phyloP scores from a whole-genome alignment of 2,329 filamentous ascomycete genomes.

The Phoma herbarum region DNA sequence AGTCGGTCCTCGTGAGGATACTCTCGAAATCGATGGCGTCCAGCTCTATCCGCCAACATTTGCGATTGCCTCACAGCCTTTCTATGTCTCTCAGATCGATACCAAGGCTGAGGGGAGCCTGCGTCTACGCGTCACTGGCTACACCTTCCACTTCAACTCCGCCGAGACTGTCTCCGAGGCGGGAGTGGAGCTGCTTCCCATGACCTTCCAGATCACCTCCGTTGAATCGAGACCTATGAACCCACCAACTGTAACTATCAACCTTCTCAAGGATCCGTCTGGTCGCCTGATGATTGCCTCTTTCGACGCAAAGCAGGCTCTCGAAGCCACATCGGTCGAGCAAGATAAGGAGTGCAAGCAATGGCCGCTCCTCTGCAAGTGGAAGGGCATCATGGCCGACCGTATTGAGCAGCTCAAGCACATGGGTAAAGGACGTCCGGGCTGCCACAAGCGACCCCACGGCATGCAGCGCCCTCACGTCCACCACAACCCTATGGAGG shows the following conservation, averaged over 20 bases:
- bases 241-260: constrained; percentile 48
- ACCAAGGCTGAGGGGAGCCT: constrained; percentile 37
- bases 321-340: constrained; percentile 29
- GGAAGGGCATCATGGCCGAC: constrained; percentile 51
- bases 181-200: constrained; percentile 51
- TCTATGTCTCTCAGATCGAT: constrained; percentile 47
- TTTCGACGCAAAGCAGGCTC: constrained; percentile 38
- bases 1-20: constrained; percentile 43
- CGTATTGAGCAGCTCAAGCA: constrained; percentile 48
- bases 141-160: constrained; percentile 46
- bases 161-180: constrained; percentile 48
- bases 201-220: constrained; percentile 48
- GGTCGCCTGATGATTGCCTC: constrained; percentile 52
- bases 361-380: constrained; percentile 54
- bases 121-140: constrained; percentile 49
- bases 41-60: constrained; percentile 52
- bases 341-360: constrained; percentile 47
- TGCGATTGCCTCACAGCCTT: constrained; percentile 39
- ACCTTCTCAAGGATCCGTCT: constrained; percentile 48
- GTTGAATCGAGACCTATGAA: constrained; percentile 45
- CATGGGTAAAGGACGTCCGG: constrained; percentile 38
- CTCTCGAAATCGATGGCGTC: constrained; percentile 47
- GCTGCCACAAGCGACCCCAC: constrained; percentile 46
- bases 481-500: constrained; percentile 41
- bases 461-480: constrained; percentile 37